phyloP scores from a whole-genome alignment of 2,329 filamentous ascomycete species.

The Stachybotrys echinatus region DNA sequence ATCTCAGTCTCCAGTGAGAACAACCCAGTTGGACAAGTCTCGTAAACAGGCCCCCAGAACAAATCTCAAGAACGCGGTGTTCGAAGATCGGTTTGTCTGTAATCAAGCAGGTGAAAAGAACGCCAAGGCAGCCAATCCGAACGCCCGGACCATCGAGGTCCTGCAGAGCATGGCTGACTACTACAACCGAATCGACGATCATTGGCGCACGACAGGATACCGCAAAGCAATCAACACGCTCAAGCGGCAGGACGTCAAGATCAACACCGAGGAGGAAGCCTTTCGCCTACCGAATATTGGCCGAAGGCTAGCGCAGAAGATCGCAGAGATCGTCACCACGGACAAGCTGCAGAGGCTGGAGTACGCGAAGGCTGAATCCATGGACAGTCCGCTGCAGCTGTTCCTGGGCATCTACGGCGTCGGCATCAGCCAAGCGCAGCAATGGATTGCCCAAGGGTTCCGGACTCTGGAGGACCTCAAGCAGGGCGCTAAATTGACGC shows the following conservation, averaged over 20 bases:
- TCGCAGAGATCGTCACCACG: conserved; percentile 81
- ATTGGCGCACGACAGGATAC: conserved; percentile 72
- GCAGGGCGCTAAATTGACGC: conserved; percentile 55
- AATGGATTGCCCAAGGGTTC: conserved; percentile 73
- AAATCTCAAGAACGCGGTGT: conserved; percentile 22
- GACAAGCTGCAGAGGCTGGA: conserved; percentile 68
- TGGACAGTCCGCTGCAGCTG: conserved; percentile 57
- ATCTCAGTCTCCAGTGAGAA: conserved; percentile 2
- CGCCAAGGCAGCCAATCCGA: conserved; percentile 54
- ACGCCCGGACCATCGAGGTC: conserved; percentile 68
- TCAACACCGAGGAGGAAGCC: conserved; percentile 67
- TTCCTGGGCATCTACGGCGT: conserved; percentile 80
- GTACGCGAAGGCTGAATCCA: conserved; percentile 60
- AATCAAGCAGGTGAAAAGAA: conserved; percentile 45
- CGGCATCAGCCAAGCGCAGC: conserved; percentile 62
- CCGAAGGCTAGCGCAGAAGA: conserved; percentile 69
- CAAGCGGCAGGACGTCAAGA: conserved; percentile 55
- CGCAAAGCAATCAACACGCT: conserved; percentile 72
- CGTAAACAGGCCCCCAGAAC: conserved; percentile 12
- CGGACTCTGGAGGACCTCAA: conserved; percentile 68
- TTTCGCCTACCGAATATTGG: conserved; percentile 64
- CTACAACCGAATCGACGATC: conserved; percentile 69
- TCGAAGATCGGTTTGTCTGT: conserved; percentile 49
- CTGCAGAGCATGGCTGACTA: conserved; percentile 75
- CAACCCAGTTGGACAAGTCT: conserved; percentile 17